A percentile compares a stretch with the other conserved stretches of the same genome.
These are phyloP conservation scores for Endoconidiophora polonica DNA, from an alignment of 2,329 filamentous ascomycete genomes.

Conservation along the genomic window DNA sequence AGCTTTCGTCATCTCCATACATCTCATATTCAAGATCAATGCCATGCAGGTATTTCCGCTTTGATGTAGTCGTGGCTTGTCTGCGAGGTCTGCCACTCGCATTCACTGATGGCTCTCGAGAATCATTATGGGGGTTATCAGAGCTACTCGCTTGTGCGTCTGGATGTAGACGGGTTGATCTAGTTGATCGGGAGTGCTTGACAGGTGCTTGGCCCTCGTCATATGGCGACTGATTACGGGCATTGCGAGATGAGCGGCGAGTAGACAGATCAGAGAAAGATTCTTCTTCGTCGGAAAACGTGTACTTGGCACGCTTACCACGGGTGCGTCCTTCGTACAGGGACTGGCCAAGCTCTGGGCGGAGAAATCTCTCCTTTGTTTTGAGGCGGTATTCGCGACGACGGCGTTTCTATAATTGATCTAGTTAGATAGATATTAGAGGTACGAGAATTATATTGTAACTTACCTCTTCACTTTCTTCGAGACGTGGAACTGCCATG, in stretches of 20 bases:
- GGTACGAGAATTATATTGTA: background rate
- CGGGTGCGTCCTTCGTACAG: slow-evolving; percentile 91
- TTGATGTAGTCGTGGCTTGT: slow-evolving; percentile 34
- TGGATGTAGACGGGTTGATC: slow-evolving; percentile 48
- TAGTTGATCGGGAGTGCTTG: slow-evolving; percentile 17
- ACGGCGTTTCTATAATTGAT: slow-evolving; percentile 57
- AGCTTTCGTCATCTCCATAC: slow-evolving; percentile 43
- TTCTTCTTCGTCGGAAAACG: slow-evolving; percentile 73
- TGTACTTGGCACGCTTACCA: slow-evolving; percentile 93
- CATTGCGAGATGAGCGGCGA: slow-evolving; percentile 58
- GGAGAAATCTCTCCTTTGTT: slow-evolving; percentile 72
- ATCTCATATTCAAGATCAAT: slow-evolving; percentile 1
- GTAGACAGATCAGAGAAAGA: slow-evolving; percentile 46
- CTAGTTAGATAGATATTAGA: background rate
- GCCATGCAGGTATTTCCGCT: slow-evolving; percentile 20
- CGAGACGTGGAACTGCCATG: slow-evolving; percentile 72
- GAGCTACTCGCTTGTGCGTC: slow-evolving; percentile 33
- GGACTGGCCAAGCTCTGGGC: slow-evolving; percentile 78
- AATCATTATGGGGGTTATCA: slow-evolving; percentile 21
- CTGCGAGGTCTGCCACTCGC: slow-evolving; percentile 33
- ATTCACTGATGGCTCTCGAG: slow-evolving; percentile 19
- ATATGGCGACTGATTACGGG: slow-evolving; percentile 36
- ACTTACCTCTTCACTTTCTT: slow-evolving; percentile 74
- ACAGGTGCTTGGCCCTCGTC: background rate
- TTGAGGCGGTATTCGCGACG: slow-evolving; percentile 79